Evolutionary conservation across 1,284 basidiomycete genomes (phyloP), one percentile per base, ranked within the genome.

Genomic region (Austroboletus novae-zelandiae): DNA sequence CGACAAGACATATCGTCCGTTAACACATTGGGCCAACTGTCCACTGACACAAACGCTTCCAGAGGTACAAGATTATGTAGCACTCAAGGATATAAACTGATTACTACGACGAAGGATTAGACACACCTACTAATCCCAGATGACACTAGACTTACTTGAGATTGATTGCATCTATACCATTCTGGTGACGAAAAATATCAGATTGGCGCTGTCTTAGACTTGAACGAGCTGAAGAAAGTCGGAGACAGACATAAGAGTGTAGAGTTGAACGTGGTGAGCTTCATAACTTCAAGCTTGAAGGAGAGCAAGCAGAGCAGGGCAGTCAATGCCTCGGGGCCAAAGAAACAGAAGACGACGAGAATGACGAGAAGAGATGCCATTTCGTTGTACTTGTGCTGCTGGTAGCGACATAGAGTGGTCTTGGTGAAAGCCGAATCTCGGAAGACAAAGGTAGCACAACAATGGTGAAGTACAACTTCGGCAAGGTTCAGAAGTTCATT

Each of bases 131-230:
- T 3, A 23, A 23, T 5, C 20, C 14, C 35, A 15, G 25, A 34
- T 14, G 25, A 39, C 18, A 53, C 6, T 30, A 9, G 15, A 67
- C 75, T 48, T 48, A 79, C 82, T 83, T 83, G 23, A 74, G 62
- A 14, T 73, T 70, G 54, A 81, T 74, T 41, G 81, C 79, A 54
- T 76, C 77, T 55, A 78, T 62, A 48, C 79, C 80, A 62, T 83
- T 84, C 56, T 74, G 67, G 36, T 74, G 64, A 45, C 61, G 57
- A 59, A 77, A 73, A 17, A 59, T 62, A 27, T 66, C 67, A 15
- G 69, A 67, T 25, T 66, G 72, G 45, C 72, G 71, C 40, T 65
- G 66, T 45, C 60, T 57, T 45, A 64, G 64, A 47, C 64, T 59
- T 11, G 74, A 75, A 45, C 66, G 70, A 14, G 74, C 76, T 32